Conservation (phyloP, 2,329 filamentous ascomycete genomes). For the Colletotrichum sansevieriae region DNA sequence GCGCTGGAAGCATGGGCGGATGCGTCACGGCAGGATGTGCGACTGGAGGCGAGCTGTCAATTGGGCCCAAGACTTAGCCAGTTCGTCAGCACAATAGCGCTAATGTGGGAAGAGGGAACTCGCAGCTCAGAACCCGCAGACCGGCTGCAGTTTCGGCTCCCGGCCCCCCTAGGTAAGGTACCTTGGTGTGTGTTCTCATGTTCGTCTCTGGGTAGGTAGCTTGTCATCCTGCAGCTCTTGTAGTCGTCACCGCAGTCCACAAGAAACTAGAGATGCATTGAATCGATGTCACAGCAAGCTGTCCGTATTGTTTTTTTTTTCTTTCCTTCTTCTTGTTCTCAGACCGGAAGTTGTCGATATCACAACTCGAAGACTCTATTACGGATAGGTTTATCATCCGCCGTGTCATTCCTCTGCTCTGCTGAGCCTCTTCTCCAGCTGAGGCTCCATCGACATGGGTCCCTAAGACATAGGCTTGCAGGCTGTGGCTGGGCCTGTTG, state of each 20-base stretch:
- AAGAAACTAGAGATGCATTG: too few species aligned
- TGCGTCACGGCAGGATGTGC: conserved; percentile 30
- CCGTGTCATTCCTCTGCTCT: conserved; percentile 13
- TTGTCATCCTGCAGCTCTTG: too few species aligned
- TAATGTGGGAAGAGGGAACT: conserved; percentile 38
- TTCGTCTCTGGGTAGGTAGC: too few species aligned
- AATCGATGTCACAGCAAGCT: too few species aligned
- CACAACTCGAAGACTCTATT: not conserved
- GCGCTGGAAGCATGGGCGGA: conserved; percentile 17
- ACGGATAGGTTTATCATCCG: not conserved
- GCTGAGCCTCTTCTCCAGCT: conserved; percentile 18
- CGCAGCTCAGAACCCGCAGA: conserved; percentile 35
- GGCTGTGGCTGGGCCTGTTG: conserved; percentile 19
- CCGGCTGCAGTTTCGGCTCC: conserved; percentile 12
- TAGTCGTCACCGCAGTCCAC: too few species aligned
- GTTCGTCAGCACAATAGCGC: conserved; percentile 37
- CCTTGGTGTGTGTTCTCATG: not conserved
- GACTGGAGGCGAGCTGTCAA: conserved; percentile 27
- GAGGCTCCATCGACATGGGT: not conserved
- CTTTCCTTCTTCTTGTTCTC: too few species aligned
- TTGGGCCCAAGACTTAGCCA: conserved; percentile 26
- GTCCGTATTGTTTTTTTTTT: too few species aligned
- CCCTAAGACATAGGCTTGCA: not conserved
- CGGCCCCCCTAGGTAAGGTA: not conserved
- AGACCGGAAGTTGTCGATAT: too few species aligned